Percentiles rank a stretch among this genome's conserved stretches.
These are phyloP conservation scores for Phytophthora litchii DNA, from an alignment of 352 stramenopile species.

Conservation along the genomic window DNA sequence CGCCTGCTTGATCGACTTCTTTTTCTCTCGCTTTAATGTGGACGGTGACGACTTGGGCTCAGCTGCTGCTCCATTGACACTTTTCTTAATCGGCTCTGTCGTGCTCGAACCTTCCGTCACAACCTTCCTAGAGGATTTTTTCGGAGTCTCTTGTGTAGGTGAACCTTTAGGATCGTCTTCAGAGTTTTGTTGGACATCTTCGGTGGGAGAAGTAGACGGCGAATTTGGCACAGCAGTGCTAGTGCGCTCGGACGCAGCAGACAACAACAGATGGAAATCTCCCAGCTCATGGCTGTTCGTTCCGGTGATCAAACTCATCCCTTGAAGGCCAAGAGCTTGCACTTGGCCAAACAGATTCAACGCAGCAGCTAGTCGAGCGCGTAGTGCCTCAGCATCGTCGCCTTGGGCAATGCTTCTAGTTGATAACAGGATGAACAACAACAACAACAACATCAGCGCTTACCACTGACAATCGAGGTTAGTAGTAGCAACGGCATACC, in stretches of 20 bases:
- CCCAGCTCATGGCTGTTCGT: slow-evolving; percentile 12
- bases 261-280: slow-evolving; percentile 34
- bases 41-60: slow-evolving; percentile 26
- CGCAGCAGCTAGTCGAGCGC: slow-evolving; percentile 22
- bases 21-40: slow-evolving; percentile 34
- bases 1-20: slow-evolving; percentile 27
- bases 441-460: slow-evolving; percentile 1
- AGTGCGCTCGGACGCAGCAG: slow-evolving; percentile 19
- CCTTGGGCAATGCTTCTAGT: slow-evolving; percentile 19
- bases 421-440: background rate
- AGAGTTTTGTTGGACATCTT: slow-evolving; percentile 9
- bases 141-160: slow-evolving; percentile 3
- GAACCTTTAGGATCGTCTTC: slow-evolving; percentile 5
- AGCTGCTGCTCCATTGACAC: slow-evolving; percentile 9
- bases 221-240: slow-evolving; percentile 18
- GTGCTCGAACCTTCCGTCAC: slow-evolving; percentile 1
- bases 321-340: slow-evolving; percentile 32
- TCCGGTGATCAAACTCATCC: slow-evolving; percentile 19
- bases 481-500: slow-evolving; percentile 14
- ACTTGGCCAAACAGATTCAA: slow-evolving; percentile 35
- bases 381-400: slow-evolving; percentile 22
- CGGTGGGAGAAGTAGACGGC: slow-evolving; percentile 6
- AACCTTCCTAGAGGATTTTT: slow-evolving; percentile 8
- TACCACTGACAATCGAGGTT: background rate
- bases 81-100: background rate